Percentiles rank a stretch among this genome's conserved stretches.
phyloP scores from a whole-genome alignment of 2,329 filamentous ascomycete genomes.

The Aspergillus pseudoterreus region DNA sequence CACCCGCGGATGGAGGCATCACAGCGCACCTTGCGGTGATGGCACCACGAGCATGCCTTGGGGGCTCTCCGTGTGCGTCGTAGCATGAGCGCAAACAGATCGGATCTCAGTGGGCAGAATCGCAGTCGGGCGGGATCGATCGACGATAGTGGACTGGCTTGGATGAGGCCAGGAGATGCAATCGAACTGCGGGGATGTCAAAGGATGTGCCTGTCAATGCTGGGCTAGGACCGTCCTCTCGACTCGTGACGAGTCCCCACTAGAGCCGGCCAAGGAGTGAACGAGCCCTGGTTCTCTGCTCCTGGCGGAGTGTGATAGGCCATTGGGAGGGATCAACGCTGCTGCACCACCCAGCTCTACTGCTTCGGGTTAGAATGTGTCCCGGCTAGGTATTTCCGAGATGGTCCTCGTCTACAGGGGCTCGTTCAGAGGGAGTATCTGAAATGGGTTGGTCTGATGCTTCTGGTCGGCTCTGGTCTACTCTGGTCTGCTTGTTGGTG shows the following conservation, averaged over 20 bases:
- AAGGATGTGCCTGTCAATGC: background rate
- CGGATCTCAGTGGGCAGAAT: background rate
- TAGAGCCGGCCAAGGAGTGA: background rate
- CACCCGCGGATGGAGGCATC: constrained; percentile 28
- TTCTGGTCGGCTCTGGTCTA: background rate
- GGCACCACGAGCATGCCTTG: constrained; percentile 31
- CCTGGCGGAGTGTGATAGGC: background rate
- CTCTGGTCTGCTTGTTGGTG: too few relatives aligned
- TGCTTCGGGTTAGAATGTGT: background rate
- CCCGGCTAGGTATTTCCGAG: background rate
- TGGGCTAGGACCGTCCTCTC: background rate
- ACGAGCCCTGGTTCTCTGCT: too few relatives aligned
- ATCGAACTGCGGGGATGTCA: background rate
- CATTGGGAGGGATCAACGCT: background rate
- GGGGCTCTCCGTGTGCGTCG: constrained; percentile 27
- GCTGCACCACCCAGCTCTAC: background rate
- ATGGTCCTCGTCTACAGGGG: background rate
- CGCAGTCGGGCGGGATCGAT: background rate
- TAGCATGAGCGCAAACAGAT: constrained; percentile 11
- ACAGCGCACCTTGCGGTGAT: constrained; percentile 30
- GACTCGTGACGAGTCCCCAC: background rate
- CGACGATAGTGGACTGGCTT: background rate
- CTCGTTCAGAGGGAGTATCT: too few relatives aligned
- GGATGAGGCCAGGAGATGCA: background rate
- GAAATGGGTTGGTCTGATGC: background rate